Base-by-base conservation (phyloP, 2,329 filamentous ascomycete genomes). In the Xylogone sp. region DNA sequence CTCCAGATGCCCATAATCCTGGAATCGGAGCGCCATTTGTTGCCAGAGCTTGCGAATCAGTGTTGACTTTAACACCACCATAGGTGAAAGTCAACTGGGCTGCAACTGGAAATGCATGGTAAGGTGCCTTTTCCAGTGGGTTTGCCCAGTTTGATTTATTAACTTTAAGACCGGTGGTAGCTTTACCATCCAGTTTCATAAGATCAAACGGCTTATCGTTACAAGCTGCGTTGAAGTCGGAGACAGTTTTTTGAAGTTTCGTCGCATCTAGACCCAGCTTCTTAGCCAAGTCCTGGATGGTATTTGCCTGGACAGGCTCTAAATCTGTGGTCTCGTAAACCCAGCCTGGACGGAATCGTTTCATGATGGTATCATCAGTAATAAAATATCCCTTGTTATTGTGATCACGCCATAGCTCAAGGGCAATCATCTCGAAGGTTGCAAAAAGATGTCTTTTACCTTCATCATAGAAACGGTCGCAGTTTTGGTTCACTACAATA, bases 111-210 rank as follows among this genome's bases (percentile, higher is more conserved):
- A 60, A 71, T n/a, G 67, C 70, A 50, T 69, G 71, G 53, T 68
- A 72, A 1, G 69, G 70, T 1, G 64, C 55, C 42, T 63, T 67
- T 18, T 57, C 58, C 46, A 72, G 71, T 18, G 65, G 67, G 31
- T 65, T 65, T n/a, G 69, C 69, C 69, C 69, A 73, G 31, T 71
- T 73, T 1, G 64, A 68, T 58, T 71, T 70, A 49, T 70, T 66
- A 2, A 66, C 65, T 20, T 55, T 61, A 3, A 72, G 58, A 3
- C 69, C 69, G 2, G 54, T 66, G 0, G 69, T 72, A 1, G 66
- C 62, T 53, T 73, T 73, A 4, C 68, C 68, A 48, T 71, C 69
- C 5, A 73, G 62, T 53, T 67, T 68, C 69, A 72, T 69, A 21
- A 73, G 57, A 51, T 72, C 63, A 52, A 72, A 74, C 8, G 62